Evolutionary conservation across 768 basidiomycete genomes (phyloP), one percentile per base, ranked within the genome.

Genomic region (Tubosaeta sp.): DNA sequence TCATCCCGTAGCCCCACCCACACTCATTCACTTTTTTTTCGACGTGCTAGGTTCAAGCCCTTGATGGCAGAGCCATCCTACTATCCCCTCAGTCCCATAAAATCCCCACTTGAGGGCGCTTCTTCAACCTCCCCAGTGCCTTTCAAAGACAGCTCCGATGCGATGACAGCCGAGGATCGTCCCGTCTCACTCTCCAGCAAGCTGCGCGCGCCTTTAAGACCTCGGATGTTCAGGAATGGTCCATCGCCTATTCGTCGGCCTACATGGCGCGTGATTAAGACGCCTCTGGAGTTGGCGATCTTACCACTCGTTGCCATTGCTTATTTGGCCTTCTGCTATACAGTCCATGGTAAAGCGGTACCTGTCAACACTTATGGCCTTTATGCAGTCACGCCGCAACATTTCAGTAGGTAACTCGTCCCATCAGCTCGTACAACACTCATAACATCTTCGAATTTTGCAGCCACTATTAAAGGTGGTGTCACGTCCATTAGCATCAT

Each of bases 261-360:
- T 19, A 8, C 38, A 39, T 67, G 62, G 62, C 25, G 44, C 21
- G 19, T 8, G 13, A 25, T 54, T 11, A 36, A 21, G 39, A 42
- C 56, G 3, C 39, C 56, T 1, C 46, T 60, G 3, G 21, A 56
- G 46, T 48, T 65, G 56, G 48, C 55, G 0, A 52, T 67, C 51
- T 41, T 69, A 3, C 59, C 68, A 6, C 36, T 67, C 12, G 52
- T 54, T 3, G 66, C 66, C 4, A 59, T 69, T 25, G 66, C 36
- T 13, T 68, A 63, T 46, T 48, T 69, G 9, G 54, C 56, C 0
- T 68, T 69, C 29, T 69, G 66, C 48, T 69, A 62, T 27, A 41
- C 56, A 3, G 63, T 60, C 38, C 61, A 64, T 25, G 49, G 52
- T 8, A 59, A 25, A 24, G 45, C 52, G 4, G 56, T 67, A 12